Evolutionary conservation across 257 asterid genomes (phyloP).

Genomic region (Solanum chmielewskii): DNA sequence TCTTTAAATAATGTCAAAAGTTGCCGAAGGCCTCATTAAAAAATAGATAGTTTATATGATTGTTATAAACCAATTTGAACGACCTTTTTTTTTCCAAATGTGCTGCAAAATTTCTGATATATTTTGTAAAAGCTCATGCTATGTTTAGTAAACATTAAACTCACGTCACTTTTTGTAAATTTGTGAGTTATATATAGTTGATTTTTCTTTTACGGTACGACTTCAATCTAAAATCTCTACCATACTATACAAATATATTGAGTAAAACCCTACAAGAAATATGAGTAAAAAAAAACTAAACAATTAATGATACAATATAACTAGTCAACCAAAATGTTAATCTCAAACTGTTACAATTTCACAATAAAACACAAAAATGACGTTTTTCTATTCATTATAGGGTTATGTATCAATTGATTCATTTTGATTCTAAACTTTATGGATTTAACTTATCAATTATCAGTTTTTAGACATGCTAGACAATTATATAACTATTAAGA

Average conservation of each 20-base stretch:
- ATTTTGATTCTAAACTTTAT: too few species aligned
- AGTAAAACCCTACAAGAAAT: not conserved
- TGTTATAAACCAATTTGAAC: too few species aligned
- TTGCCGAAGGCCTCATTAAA: too few species aligned
- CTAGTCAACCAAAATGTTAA: not conserved
- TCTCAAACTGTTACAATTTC: not conserved
- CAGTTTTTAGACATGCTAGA: not conserved
- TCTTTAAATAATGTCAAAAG: too few species aligned
- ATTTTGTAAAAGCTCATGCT: not conserved
- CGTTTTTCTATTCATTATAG: not conserved
- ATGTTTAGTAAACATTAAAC: not conserved
- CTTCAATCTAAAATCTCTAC: not conserved
- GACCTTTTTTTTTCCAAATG: not conserved
- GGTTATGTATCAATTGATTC: not conserved
- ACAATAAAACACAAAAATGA: not conserved
- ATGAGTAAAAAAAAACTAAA: not conserved
- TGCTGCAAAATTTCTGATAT: not conserved
- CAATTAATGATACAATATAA: not conserved
- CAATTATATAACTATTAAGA: too few species aligned
- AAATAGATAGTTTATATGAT: too few species aligned
- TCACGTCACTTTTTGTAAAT: too few species aligned
- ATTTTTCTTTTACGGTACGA: not conserved
- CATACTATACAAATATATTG: not conserved
- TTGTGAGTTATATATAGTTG: too few species aligned
- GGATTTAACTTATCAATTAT: not conserved